Percentiles rank a stretch among this genome's conserved stretches.
These are phyloP conservation scores for Raphanus sativus DNA, from an alignment of 345 rosid genomes.

Conservation along the genomic window DNA sequence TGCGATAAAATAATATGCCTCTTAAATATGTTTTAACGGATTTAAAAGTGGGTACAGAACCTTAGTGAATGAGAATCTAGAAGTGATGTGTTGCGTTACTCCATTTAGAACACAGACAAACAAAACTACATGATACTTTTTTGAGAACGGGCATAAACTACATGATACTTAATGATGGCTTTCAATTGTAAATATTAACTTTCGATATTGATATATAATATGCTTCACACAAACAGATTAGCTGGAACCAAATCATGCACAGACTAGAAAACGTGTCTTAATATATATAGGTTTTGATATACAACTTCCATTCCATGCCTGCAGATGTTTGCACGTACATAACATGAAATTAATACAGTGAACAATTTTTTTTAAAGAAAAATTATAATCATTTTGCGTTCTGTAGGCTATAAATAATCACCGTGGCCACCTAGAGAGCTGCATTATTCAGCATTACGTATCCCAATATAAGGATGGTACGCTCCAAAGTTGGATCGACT, in stretches of 20 bases:
- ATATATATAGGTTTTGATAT: not conserved
- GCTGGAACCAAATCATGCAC: not conserved
- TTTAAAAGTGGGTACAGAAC: not conserved
- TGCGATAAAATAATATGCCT: not conserved
- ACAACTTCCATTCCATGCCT: not conserved
- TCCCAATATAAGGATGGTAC: not conserved
- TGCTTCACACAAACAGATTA: not conserved
- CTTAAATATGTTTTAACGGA: not conserved
- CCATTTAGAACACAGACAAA: not conserved
- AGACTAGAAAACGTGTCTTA: not conserved
- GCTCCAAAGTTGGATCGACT: slow-evolving; percentile 6
- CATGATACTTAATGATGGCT: not conserved
- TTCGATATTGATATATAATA: not conserved
- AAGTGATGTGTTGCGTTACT: not conserved
- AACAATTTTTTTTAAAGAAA: not conserved
- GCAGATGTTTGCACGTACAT: not conserved
- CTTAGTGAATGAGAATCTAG: not conserved
- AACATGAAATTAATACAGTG: not conserved
- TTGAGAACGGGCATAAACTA: not conserved
- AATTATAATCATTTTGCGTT: not conserved
- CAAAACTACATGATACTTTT: not conserved
- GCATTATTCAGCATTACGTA: not conserved
- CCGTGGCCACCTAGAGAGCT: slow-evolving; percentile 1
- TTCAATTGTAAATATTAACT: not conserved
- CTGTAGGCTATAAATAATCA: not conserved